These are phyloP conservation scores for Gymnopilus dilepis DNA, from an alignment of 768 basidiomycete genomes.

Conservation along the genomic window DNA sequence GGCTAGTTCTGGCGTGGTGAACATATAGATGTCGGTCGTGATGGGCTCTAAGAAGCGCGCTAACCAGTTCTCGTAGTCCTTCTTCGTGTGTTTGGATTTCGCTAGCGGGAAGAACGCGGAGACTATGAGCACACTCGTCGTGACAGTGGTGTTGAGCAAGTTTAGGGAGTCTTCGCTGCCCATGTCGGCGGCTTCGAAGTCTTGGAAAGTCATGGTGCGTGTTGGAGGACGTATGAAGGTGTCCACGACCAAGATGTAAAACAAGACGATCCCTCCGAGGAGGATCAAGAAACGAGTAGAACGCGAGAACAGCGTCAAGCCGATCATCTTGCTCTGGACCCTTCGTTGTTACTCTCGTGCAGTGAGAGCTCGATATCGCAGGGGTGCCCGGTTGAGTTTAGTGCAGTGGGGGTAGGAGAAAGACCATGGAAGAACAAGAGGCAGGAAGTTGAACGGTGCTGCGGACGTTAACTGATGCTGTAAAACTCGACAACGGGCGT, in stretches of 20 bases:
- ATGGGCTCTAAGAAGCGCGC: slow-evolving; percentile 48
- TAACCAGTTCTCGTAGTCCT: slow-evolving; percentile 52
- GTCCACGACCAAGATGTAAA: slow-evolving; percentile 1
- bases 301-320: background rate
- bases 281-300: background rate
- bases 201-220: background rate
- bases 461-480: background rate
- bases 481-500: background rate
- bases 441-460: background rate
- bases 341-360: no score
- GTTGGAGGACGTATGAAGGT: slow-evolving; percentile 4
- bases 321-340: background rate
- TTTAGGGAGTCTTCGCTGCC: background rate
- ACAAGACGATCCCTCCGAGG: background rate
- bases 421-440: background rate
- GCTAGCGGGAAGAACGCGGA: slow-evolving; percentile 58
- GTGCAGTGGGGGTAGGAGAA: background rate
- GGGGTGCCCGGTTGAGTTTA: no score
- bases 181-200: slow-evolving; percentile 4
- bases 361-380: no score
- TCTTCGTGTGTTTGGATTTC: slow-evolving; percentile 52
- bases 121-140: slow-evolving; percentile 51
- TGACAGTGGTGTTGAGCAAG: background rate
- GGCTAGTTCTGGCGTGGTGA: slow-evolving; percentile 47
- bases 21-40: slow-evolving; percentile 60